Evolutionary conservation across 192 early-diverging fungal genomes (phyloP).

Genomic region (Entomortierella beljakovae): DNA sequence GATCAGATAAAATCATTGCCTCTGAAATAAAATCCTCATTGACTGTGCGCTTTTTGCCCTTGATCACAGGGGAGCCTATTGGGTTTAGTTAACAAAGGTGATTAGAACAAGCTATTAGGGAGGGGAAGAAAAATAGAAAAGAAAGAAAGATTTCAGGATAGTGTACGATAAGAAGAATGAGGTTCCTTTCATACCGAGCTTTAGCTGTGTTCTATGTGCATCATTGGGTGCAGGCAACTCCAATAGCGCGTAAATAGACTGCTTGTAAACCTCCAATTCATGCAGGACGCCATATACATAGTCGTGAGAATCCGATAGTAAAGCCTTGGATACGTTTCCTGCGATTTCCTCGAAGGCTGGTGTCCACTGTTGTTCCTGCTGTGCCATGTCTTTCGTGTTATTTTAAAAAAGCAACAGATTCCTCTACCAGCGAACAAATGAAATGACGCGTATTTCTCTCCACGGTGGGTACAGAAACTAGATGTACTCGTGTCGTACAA

Average conservation of each 20-base stretch:
- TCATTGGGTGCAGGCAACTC: slow-evolving; percentile 30
- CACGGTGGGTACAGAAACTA: not conserved
- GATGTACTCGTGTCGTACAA: not conserved
- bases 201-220: slow-evolving; percentile 44
- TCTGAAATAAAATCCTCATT: slow-evolving; percentile 77
- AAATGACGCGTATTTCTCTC: slow-evolving; percentile 3
- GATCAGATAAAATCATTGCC: slow-evolving; percentile 79
- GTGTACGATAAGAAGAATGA: not conserved
- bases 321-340: slow-evolving; percentile 13
- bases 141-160: not conserved
- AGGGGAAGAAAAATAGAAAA: no score
- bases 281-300: slow-evolving; percentile 27
- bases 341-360: slow-evolving; percentile 42
- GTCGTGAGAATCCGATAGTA: slow-evolving; percentile 36
- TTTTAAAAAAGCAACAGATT: not conserved
- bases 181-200: slow-evolving; percentile 30
- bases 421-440: not conserved
- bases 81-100: not conserved
- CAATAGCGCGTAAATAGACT: slow-evolving; percentile 22
- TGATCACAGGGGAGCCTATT: slow-evolving; percentile 64
- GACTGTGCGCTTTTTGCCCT: slow-evolving; percentile 68
- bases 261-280: slow-evolving; percentile 25
- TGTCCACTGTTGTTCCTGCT: slow-evolving; percentile 36
- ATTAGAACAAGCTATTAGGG: not conserved
- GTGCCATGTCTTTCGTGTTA: not conserved